Percentiles rank a stretch among this genome's conserved stretches.
Evolutionary conservation across 441 rosid genomes (phyloP).

Genomic region (Dalechampia spathulata): DNA sequence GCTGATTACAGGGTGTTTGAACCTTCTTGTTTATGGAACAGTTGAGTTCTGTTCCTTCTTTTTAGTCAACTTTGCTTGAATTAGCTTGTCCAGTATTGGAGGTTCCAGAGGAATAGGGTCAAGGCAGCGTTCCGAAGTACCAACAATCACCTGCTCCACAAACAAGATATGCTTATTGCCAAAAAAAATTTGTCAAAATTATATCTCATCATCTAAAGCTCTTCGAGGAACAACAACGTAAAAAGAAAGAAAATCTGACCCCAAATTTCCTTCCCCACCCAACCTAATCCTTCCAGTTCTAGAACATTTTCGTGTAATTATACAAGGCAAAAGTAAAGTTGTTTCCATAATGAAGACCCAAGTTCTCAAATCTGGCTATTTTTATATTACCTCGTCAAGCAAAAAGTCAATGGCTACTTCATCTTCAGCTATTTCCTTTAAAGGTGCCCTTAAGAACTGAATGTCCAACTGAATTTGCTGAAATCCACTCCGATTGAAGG

Average conservation of each 20-base stretch:
- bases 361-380: neutral
- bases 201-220: neutral
- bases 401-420: slow-evolving; percentile 90
- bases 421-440: slow-evolving; percentile 69
- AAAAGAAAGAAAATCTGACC: neutral
- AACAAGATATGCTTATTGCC: slow-evolving; percentile 8
- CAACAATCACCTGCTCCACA: slow-evolving; percentile 73
- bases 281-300: neutral
- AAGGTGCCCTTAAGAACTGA: slow-evolving; percentile 76
- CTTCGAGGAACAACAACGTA: neutral
- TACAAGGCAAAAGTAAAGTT: no score
- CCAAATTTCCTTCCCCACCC: neutral
- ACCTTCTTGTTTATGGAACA: slow-evolving; percentile 16
- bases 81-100: slow-evolving; percentile 87
- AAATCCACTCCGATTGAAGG: slow-evolving; percentile 92
- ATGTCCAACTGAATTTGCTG: slow-evolving; percentile 98
- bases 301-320: neutral
- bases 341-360: neutral
- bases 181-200: neutral
- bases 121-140: slow-evolving; percentile 91
- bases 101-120: slow-evolving; percentile 91
- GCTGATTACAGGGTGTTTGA: neutral
- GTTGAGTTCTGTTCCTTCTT: slow-evolving; percentile 33
- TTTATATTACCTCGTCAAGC: slow-evolving; percentile 75
- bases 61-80: slow-evolving; percentile 79